Evolutionary conservation across 148 eudicot genomes (phyloP).

Genomic region (Suaeda aralocaspica): DNA sequence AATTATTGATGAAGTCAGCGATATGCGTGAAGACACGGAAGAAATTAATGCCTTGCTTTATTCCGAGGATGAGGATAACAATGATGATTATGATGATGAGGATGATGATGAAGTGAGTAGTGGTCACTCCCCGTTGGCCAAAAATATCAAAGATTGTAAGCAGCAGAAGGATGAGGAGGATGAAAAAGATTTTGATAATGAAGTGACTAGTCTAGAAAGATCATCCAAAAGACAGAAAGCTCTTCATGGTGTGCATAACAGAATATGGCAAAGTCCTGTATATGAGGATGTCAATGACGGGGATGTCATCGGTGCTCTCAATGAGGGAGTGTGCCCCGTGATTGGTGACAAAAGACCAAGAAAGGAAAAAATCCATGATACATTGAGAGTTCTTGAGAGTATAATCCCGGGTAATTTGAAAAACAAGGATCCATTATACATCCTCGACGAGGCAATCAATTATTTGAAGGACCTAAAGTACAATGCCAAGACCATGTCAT

Average conservation of each 20-base stretch:
- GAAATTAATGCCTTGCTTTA: conserved; percentile 71
- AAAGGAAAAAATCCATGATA: conserved; percentile 48
- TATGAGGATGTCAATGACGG: conserved; percentile 24
- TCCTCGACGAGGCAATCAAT: conserved; percentile 63
- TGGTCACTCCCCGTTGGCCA: conserved; percentile 45
- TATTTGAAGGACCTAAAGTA: conserved; percentile 53
- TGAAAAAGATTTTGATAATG: conserved; percentile 28
- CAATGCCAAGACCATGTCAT: conserved; percentile 40
- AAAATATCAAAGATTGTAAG: conserved; percentile 19
- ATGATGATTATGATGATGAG: conserved; percentile 22
- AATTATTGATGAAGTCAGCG: conserved; percentile 37
- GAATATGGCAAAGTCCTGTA: conserved; percentile 16
- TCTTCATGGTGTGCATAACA: conserved; percentile 37
- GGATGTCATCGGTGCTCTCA: conserved; percentile 32
- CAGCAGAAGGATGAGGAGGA: conserved; percentile 19
- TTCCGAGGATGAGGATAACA: conserved; percentile 44
- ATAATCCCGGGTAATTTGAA: conserved; percentile 45
- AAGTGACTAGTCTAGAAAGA: conserved; percentile 38
- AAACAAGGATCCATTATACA: conserved; percentile 48
- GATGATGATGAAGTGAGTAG: conserved; percentile 63
- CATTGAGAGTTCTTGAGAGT: conserved; percentile 41
- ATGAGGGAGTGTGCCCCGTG: conserved; percentile 23
- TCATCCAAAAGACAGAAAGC: conserved; percentile 49
- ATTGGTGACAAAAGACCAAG: conserved; percentile 32
- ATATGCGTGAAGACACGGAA: conserved; percentile 64